phyloP scores from a whole-genome alignment of 768 basidiomycete species.

The Leccinum subtestaceum region DNA sequence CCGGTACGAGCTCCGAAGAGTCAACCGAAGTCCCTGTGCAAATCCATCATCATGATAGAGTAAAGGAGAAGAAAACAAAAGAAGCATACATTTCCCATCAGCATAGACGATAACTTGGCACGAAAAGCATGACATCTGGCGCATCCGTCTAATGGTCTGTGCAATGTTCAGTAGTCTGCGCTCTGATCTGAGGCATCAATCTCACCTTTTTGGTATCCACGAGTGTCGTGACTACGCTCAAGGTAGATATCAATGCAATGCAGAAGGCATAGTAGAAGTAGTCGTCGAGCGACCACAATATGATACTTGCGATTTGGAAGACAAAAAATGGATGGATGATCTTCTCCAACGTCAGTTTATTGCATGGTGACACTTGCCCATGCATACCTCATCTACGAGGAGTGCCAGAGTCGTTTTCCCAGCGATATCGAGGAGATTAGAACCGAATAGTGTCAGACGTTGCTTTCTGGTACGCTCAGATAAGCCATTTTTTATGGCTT shows the following conservation, averaged over 20 bases:
- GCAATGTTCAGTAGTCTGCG: constrained; percentile 4
- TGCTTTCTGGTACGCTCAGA: constrained; percentile 53
- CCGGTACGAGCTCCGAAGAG: constrained; percentile 82
- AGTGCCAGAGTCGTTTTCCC: constrained; percentile 77
- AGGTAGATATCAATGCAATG: constrained; percentile 85
- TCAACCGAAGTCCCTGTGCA: constrained; percentile 63
- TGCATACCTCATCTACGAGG: constrained; percentile 81
- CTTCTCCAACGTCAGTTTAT: constrained; percentile 34
- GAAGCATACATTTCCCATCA: constrained; percentile 61
- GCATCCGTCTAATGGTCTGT: constrained; percentile 89
- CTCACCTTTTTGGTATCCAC: constrained; percentile 86
- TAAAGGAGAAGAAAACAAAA: not conserved
- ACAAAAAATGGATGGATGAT: constrained; percentile 98
- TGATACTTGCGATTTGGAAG: constrained; percentile 94
- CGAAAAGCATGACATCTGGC: constrained; percentile 90
- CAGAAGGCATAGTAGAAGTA: constrained; percentile 98
- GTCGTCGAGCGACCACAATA: constrained; percentile 92
- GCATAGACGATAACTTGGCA: constrained; percentile 72
- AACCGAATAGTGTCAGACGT: constrained; percentile 72
- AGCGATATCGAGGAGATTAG: constrained; percentile 86
- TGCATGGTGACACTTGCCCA: not conserved
- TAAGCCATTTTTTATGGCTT: constrained; percentile 65
- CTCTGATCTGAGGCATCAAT: constrained; percentile 10
- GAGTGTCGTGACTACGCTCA: constrained; percentile 82
- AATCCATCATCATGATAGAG: constrained; percentile 1